Conservation (phyloP, 768 basidiomycete species). For the Naganishia vaughanmartiniae region DNA sequence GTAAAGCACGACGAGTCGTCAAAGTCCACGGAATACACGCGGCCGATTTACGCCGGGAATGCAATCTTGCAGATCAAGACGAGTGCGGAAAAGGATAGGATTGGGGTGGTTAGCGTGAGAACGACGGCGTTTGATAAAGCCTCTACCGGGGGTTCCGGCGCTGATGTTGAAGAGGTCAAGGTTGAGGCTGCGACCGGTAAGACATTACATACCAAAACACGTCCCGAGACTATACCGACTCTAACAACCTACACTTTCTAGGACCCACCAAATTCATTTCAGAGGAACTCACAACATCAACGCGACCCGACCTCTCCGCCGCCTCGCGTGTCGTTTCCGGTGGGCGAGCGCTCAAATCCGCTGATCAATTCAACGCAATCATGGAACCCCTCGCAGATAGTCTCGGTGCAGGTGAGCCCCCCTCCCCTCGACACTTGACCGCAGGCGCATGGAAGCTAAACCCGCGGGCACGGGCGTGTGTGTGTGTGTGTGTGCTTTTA, state of each 20-base stretch:
- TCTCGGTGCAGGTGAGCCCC: conserved; percentile 64
- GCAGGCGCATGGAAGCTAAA: not conserved
- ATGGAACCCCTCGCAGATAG: conserved; percentile 89
- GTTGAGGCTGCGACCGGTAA: conserved; percentile 57
- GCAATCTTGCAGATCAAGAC: conserved; percentile 84
- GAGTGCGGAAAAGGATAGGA: conserved; percentile 67
- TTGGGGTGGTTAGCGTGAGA: conserved; percentile 94
- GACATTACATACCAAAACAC: conserved; percentile 14
- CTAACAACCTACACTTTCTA: conserved; percentile 19
- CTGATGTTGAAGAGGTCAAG: conserved; percentile 58
- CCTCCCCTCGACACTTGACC: not conserved
- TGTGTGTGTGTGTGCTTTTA: conserved; percentile 23
- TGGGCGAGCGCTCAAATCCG: conserved; percentile 89
- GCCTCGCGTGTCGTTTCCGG: conserved; percentile 89
- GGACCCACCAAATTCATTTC: conserved; percentile 53
- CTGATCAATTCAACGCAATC: conserved; percentile 81
- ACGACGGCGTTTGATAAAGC: conserved; percentile 80
- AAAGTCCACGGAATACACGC: conserved; percentile 71
- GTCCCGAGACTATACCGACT: not conserved
- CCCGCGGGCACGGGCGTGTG: too few relatives aligned
- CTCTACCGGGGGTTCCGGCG: conserved; percentile 57
- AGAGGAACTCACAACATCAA: conserved; percentile 74
- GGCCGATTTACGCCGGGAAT: conserved; percentile 97
- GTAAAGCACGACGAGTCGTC: conserved; percentile 66
- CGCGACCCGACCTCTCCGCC: conserved; percentile 84